These are phyloP conservation scores for Neofusicoccum ribis DNA, from an alignment of 2,329 filamentous ascomycete species.

Conservation along the genomic window DNA sequence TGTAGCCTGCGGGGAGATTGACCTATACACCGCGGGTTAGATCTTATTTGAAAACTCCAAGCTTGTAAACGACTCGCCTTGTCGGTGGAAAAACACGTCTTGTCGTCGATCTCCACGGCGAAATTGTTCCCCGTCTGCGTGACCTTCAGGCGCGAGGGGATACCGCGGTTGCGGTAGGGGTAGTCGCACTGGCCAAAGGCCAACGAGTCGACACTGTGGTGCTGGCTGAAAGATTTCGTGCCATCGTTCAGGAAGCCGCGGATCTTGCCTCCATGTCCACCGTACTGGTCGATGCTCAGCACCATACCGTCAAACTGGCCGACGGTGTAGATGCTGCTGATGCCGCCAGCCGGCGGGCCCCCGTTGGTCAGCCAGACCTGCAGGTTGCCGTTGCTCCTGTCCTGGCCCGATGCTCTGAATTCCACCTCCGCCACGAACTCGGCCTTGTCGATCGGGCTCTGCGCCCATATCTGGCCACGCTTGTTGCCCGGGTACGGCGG, in stretches of 20 bases:
- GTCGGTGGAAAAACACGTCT: conserved; percentile 78
- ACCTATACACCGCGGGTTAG: conserved; percentile 50
- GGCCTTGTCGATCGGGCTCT: conserved; percentile 58
- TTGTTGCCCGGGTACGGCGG: conserved; percentile 84
- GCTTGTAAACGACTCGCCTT: conserved; percentile 45
- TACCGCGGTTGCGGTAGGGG: conserved; percentile 85
- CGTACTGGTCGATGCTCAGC: conserved; percentile 81
- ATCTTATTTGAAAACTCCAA: too few species aligned
- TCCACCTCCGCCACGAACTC: conserved; percentile 83
- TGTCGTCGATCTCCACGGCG: conserved; percentile 77
- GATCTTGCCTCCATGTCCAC: conserved; percentile 75
- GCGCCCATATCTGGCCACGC: conserved; percentile 79
- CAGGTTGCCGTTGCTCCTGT: conserved; percentile 82
- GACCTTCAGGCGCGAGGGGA: conserved; percentile 77
- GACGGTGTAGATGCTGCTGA: conserved; percentile 80
- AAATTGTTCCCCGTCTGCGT: conserved; percentile 66
- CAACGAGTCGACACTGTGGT: conserved; percentile 76
- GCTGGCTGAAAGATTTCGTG: conserved; percentile 71
- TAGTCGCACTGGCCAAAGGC: conserved; percentile 94
- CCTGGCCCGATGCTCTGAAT: conserved; percentile 83
- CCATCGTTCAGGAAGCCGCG: conserved; percentile 95
- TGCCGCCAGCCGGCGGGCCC: conserved; percentile 64
- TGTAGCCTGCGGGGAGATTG: conserved; percentile 75
- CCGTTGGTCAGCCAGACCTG: conserved; percentile 88
- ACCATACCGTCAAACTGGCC: conserved; percentile 87